phyloP scores from a whole-genome alignment of 2,329 filamentous ascomycete genomes.

The Neospermospora avenae region DNA sequence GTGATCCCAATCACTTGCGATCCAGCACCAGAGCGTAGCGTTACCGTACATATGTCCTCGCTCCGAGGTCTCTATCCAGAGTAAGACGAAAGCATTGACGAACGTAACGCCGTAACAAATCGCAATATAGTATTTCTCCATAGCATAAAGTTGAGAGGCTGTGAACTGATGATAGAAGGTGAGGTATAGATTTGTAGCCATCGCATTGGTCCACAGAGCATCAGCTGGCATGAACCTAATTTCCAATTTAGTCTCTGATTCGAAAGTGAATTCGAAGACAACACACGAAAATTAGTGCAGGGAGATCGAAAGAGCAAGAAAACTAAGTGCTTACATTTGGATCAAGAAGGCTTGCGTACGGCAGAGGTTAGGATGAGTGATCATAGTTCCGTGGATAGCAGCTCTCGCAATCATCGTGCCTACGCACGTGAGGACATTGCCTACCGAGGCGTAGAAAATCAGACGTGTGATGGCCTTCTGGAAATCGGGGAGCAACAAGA shows the following conservation, averaged over 20 bases:
- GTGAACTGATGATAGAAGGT: constrained; percentile 76
- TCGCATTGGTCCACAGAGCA: constrained; percentile 73
- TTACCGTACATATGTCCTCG: constrained; percentile 66
- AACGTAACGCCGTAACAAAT: constrained; percentile 72
- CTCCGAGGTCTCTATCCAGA: constrained; percentile 56
- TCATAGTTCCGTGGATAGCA: constrained; percentile 42
- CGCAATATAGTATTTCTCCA: constrained; percentile 70
- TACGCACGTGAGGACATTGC: constrained; percentile 75
- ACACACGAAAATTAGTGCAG: neutral
- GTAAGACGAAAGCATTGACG: constrained; percentile 62
- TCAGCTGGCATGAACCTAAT: constrained; percentile 74
- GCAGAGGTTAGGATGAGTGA: constrained; percentile 39
- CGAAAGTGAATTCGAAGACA: neutral
- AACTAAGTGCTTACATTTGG: constrained; percentile 72
- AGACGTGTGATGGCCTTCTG: constrained; percentile 85
- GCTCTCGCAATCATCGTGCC: constrained; percentile 69
- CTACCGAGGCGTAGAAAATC: constrained; percentile 79
- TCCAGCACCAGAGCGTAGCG: constrained; percentile 81
- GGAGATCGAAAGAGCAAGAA: too few species aligned
- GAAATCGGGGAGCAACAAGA: constrained; percentile 54
- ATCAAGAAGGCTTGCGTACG: constrained; percentile 77
- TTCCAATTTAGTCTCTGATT: neutral
- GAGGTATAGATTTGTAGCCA: constrained; percentile 81
- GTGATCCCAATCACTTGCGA: constrained; percentile 62
- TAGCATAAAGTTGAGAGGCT: constrained; percentile 55